Evolutionary conservation across 2,329 filamentous ascomycete species (phyloP).

Genomic region (Parasarocladium wereldwijsianum): DNA sequence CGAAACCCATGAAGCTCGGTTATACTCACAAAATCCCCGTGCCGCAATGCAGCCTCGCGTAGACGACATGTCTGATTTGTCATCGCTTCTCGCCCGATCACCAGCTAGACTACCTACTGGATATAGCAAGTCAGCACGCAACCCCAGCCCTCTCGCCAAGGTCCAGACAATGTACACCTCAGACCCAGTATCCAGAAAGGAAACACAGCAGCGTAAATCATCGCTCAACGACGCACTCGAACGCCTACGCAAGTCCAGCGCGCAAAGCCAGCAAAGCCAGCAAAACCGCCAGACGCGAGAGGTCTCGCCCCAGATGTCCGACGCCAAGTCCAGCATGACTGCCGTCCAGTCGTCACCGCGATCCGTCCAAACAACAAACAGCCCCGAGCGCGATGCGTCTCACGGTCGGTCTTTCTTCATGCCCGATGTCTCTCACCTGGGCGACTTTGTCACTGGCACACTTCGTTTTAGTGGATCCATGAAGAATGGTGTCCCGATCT

Average conservation of each 20-base stretch:
- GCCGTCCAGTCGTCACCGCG: slow-evolving; percentile 24
- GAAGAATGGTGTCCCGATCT: slow-evolving; percentile 38
- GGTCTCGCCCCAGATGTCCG: slow-evolving; percentile 20
- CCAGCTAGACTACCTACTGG: slow-evolving; percentile 14
- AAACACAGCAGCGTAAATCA: slow-evolving; percentile 11
- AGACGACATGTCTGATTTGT: slow-evolving; percentile 35
- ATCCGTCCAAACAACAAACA: slow-evolving; percentile 13
- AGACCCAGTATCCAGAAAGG: slow-evolving; percentile 10
- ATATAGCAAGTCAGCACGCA: slow-evolving; percentile 13
- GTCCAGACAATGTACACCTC: slow-evolving; percentile 18
- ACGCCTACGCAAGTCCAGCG: slow-evolving; percentile 19
- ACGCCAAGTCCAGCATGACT: slow-evolving; percentile 24
- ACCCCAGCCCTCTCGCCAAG: slow-evolving; percentile 23
- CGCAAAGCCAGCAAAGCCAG: slow-evolving; percentile 12
- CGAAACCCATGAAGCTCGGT: slow-evolving; percentile 25
- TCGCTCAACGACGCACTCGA: slow-evolving; percentile 20
- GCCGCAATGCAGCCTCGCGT: slow-evolving; percentile 39
- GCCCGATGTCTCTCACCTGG: slow-evolving; percentile 38
- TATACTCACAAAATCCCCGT: slow-evolving; percentile 24
- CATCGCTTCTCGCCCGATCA: slow-evolving; percentile 26
- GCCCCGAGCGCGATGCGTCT: slow-evolving; percentile 21
- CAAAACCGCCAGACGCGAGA: slow-evolving; percentile 12
- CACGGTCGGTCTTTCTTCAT: slow-evolving; percentile 38
- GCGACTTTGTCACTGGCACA: slow-evolving; percentile 40
- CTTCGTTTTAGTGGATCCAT: slow-evolving; percentile 34